Evolutionary conservation across 768 basidiomycete genomes (phyloP), one percentile per base, ranked within the genome.

Genomic region (Amanita fuliginea): DNA sequence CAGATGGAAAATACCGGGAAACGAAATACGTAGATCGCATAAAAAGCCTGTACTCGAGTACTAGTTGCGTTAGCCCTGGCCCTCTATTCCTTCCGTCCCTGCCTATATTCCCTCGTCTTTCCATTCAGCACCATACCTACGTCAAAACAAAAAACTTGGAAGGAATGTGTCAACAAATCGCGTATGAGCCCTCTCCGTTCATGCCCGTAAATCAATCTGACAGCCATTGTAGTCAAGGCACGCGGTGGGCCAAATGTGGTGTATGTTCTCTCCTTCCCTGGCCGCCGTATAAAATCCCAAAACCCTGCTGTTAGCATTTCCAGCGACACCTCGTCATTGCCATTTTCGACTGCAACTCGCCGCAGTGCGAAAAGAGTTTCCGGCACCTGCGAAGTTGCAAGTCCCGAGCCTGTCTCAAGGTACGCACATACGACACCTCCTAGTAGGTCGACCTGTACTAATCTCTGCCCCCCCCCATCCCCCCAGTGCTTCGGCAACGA

Each of bases 91-190:
- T 33, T 3, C 32, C 28, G 14, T 18, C 30, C 40, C 30, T 28
- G 19, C 4, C 28, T 19, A 6, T 9, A 6, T 9, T 26, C 30
- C 30, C 30, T 30, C 11, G 30, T 10, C 30, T 30, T 30, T 30
- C 9, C 30, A 1, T 30, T 11, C 30, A 3, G 11, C 30, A 30
- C 30, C 9, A 26, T 33, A 14, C 48, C 11, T 9, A 16, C n/a
- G 18, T 19, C n/a, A 18, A 28, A 26, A 30, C 22, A 22, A 30
- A 30, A 30, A 30, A n/a, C n/a, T n/a, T n/a, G 30, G 30, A 16
- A 26, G n/a, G 39, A 50, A 88, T 88, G 86, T 88, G 86, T 62
- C 77, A 70, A 70, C 78, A 78, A 64, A 71, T 86, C 64, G 81
- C 86, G 86, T 87, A 67, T 58, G 84, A n/a, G n/a, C n/a, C n/a